phyloP scores from a whole-genome alignment of 257 asterid species.

The Solanum dulcamara region DNA sequence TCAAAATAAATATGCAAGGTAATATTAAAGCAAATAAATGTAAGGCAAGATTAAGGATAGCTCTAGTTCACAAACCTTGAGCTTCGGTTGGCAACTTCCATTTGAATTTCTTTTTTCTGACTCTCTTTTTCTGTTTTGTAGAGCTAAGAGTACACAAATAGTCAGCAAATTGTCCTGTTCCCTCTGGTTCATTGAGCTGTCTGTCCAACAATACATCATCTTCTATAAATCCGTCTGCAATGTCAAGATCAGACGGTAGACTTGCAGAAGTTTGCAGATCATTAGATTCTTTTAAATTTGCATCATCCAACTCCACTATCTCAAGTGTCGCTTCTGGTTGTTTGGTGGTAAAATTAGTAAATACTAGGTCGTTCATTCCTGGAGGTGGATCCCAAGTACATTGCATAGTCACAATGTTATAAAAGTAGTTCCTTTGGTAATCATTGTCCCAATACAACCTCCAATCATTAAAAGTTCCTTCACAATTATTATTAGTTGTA shows the following conservation, averaged over 20 bases:
- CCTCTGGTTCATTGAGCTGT: conserved; percentile 13
- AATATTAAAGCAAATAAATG: not conserved
- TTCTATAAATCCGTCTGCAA: conserved; percentile 8
- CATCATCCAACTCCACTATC: conserved; percentile 10
- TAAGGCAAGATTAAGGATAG: not conserved
- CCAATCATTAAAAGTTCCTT: conserved; percentile 39
- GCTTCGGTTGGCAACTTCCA: conserved; percentile 18
- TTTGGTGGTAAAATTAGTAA: conserved; percentile 11
- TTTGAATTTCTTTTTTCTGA: conserved; percentile 25
- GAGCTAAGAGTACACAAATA: not conserved
- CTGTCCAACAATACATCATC: conserved; percentile 11
- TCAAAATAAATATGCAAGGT: not conserved
- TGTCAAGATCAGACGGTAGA: conserved; percentile 6
- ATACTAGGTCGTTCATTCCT: conserved; percentile 37
- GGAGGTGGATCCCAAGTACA: conserved; percentile 84
- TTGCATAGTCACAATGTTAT: conserved; percentile 43
- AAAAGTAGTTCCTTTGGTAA: conserved; percentile 50
- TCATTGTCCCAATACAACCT: conserved; percentile 50
- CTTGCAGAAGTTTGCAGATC: conserved; percentile 22
- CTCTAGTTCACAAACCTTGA: conserved; percentile 31
- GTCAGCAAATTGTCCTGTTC: conserved; percentile 16
- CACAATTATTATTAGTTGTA: conserved; percentile 3
- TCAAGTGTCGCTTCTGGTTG: conserved; percentile 1
- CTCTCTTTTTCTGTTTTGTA: conserved; percentile 36
- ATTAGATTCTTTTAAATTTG: conserved; percentile 9